Evolutionary conservation across 1,284 basidiomycete species (phyloP), one percentile per base, ranked within the genome.

Genomic region (Cutaneotrichosporon cyanovorans): DNA sequence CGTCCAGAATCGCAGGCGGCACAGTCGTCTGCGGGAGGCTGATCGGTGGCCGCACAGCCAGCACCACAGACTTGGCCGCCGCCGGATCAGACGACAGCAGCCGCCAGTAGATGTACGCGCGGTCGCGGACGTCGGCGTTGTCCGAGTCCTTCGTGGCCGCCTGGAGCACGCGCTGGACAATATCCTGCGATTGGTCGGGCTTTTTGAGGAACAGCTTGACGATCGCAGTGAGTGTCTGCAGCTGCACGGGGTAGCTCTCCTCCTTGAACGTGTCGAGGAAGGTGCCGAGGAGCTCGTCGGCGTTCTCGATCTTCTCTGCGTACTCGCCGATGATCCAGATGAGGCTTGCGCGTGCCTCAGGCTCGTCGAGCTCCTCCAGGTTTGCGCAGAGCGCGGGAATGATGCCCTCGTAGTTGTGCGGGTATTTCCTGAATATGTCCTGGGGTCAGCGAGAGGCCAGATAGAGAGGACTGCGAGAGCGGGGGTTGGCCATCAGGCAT

Each of bases 281-380:
- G 56, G 95, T 91, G 55, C 95, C 91, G 61, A 99, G 76, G 40
- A 98, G 77, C 61, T 98, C 92, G 63, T 96, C 91, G 8, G 85
- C 87, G 61, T 97, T 96, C 48, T 96, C 89, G 52, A 99, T 98
- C 59, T 85, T 80, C 66, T 98, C 83, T 5, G 93, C 89, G 63
- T 92, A 98, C 72, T 99, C 90, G 1, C 95, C 95, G 42, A 98
- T 78, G 61, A 98, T 92, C 95, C 95, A 99, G 46, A 99, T 83
- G 80, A 98, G 90, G 2, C 92, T 85, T 1, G 92, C 86, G 61
- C 96, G 96, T 2, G 92, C 85, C 69, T 98, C 93, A 0, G 93
- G 86, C 68, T 97, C 93, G 60, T 98, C 93, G 37, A 98, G 74
- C 16, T 79, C 78, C 62, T 97, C 93, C 30, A 98, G 77, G 67